Evolutionary conservation across 1,139 yeast genomes (phyloP).

Genomic region (Casaregolazyma lundiana): DNA sequence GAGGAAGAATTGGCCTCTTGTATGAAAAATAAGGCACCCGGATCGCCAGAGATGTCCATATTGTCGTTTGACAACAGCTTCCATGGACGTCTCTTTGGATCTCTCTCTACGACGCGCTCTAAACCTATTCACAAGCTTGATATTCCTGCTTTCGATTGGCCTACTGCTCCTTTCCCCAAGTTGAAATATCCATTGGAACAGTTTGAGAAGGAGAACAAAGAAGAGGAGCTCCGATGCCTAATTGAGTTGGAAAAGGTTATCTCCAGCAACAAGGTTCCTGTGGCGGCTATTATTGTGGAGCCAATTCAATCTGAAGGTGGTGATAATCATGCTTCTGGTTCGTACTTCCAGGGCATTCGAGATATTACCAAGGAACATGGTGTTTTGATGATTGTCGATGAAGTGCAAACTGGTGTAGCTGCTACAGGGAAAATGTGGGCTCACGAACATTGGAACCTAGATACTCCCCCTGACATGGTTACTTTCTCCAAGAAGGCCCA

Average conservation of each 20-base stretch:
- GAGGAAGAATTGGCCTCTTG: constrained; percentile 56
- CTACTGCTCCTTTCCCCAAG: constrained; percentile 75
- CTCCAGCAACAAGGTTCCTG: constrained; percentile 56
- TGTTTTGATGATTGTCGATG: constrained; percentile 70
- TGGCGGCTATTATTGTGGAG: constrained; percentile 73
- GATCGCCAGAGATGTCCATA: constrained; percentile 68
- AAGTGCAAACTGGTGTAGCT: constrained; percentile 85
- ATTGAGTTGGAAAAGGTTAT: constrained; percentile 52
- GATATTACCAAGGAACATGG: constrained; percentile 64
- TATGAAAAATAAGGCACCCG: constrained; percentile 68
- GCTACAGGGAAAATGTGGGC: constrained; percentile 86
- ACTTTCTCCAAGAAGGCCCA: constrained; percentile 84
- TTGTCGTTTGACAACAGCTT: constrained; percentile 69
- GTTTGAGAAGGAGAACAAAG: constrained; percentile 49
- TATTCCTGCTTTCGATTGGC: constrained; percentile 83
- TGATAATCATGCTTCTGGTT: constrained; percentile 74
- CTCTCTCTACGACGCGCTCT: constrained; percentile 72
- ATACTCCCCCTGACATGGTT: constrained; percentile 73
- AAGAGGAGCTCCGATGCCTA: constrained; percentile 67
- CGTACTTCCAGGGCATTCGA: constrained; percentile 74
- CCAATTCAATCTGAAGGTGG: constrained; percentile 89
- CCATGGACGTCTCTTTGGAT: constrained; percentile 81
- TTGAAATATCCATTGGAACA: constrained; percentile 68
- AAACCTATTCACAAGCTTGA: constrained; percentile 82
- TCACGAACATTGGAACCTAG: constrained; percentile 72